Percentiles rank a stretch among this genome's conserved stretches.
phyloP scores from a whole-genome alignment of 2,329 filamentous ascomycete species.

The Cryphonectria parasitica region DNA sequence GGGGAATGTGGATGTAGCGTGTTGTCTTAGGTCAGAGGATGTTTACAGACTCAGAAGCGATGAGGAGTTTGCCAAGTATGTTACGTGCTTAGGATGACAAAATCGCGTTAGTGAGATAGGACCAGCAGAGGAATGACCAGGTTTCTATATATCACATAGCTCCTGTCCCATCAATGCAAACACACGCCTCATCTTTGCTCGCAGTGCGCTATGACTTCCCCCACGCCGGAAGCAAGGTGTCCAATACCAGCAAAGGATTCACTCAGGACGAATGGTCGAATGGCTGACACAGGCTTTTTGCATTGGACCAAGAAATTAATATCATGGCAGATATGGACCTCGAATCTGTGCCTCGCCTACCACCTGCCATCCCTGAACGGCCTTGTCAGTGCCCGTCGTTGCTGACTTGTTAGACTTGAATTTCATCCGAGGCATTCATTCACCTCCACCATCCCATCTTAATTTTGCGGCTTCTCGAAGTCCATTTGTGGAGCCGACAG shows the following conservation, averaged over 20 bases:
- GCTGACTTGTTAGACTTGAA: background rate
- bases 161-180: background rate
- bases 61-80: slow-evolving; percentile 16
- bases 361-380: slow-evolving; percentile 1
- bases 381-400: background rate
- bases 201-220: background rate
- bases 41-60: slow-evolving; percentile 15
- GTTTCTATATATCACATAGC: background rate
- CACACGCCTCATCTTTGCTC: background rate
- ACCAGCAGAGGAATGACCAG: background rate
- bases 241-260: background rate
- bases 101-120: background rate
- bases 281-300: background rate
- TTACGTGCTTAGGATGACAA: slow-evolving; percentile 18
- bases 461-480: background rate
- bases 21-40: slow-evolving; percentile 19
- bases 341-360: too few species aligned
- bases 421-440: background rate
- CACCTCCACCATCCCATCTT: background rate
- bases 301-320: background rate
- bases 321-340: background rate
- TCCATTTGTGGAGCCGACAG: background rate
- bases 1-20: slow-evolving; percentile 19
- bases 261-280: background rate
- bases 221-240: background rate